These are phyloP conservation scores for Platanthera zijinensis DNA, from an alignment of 106 monocot genomes.

Conservation along the genomic window DNA sequence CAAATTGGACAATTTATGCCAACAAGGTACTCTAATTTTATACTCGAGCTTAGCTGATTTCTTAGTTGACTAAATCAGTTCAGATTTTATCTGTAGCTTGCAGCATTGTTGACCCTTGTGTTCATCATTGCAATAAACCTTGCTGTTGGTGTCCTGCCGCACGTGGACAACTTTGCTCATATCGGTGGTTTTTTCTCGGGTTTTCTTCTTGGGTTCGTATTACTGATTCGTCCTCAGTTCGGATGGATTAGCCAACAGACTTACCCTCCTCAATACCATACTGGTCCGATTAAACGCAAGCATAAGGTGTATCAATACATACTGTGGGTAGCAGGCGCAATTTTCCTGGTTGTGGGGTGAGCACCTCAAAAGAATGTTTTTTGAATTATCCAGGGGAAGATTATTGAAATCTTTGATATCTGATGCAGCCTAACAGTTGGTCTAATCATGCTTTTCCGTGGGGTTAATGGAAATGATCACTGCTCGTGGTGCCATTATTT, in stretches of 20 bases:
- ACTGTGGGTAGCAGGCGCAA: constrained; percentile 28
- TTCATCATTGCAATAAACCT: constrained; percentile 75
- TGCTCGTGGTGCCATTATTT: constrained; percentile 60
- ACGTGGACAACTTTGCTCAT: constrained; percentile 80
- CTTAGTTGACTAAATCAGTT: background rate
- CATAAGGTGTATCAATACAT: constrained; percentile 52
- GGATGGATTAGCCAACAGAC: constrained; percentile 38
- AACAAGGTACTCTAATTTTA: constrained; percentile 57
- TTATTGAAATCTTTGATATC: background rate
- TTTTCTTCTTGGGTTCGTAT: constrained; percentile 63
- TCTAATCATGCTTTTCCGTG: constrained; percentile 38
- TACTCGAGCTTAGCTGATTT: background rate
- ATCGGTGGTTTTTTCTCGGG: constrained; percentile 66
- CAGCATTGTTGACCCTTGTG: constrained; percentile 65
- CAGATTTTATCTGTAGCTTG: constrained; percentile 39
- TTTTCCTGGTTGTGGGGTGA: constrained; percentile 36
- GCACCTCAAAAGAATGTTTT: background rate
- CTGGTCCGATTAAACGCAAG: constrained; percentile 26
- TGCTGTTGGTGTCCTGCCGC: constrained; percentile 77
- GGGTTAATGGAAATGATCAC: constrained; percentile 40
- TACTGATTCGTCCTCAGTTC: constrained; percentile 65
- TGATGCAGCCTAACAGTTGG: constrained; percentile 38
- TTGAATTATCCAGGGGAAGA: background rate
- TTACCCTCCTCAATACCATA: constrained; percentile 25
- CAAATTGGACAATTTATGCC: constrained; percentile 94